phyloP scores from a whole-genome alignment of 2,329 filamentous ascomycete species.

The Aureobasidium pullulans region DNA sequence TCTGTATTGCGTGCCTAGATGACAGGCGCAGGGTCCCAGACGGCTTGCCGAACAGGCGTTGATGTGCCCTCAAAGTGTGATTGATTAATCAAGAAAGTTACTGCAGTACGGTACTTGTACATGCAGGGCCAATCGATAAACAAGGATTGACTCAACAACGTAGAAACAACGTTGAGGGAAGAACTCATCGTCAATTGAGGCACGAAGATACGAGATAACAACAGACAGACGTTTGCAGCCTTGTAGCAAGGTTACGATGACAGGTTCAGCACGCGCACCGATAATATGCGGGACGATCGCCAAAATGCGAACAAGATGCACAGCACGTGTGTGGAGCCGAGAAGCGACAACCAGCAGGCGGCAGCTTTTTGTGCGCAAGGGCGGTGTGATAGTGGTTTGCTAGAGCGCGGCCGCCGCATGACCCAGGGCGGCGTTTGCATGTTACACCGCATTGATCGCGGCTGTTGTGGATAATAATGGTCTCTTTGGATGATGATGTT shows the following conservation, averaged over 20 bases:
- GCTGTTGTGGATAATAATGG: not conserved
- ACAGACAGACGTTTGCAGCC: constrained; percentile 9
- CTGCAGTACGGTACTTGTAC: not conserved
- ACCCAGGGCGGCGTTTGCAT: constrained; percentile 1
- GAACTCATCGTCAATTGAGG: not conserved
- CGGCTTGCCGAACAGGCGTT: not conserved
- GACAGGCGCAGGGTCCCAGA: not conserved
- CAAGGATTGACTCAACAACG: not conserved
- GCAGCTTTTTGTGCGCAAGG: constrained; percentile 1
- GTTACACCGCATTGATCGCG: constrained; percentile 2
- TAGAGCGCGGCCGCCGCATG: not conserved
- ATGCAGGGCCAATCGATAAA: not conserved
- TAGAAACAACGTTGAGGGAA: not conserved
- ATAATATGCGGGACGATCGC: not conserved
- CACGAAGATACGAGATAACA: not conserved
- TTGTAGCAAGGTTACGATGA: constrained; percentile 8
- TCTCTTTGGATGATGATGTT: not conserved
- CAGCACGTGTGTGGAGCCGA: constrained; percentile 11
- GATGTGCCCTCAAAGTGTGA: constrained; percentile 1
- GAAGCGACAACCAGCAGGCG: not conserved
- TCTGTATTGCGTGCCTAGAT: not conserved
- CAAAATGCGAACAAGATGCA: constrained; percentile 4
- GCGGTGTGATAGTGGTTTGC: not conserved
- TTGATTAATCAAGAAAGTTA: not conserved
- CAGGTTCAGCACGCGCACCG: constrained; percentile 6